These are phyloP conservation scores for Candida coleopterorum DNA, from an alignment of 805 yeast species.

Conservation along the genomic window DNA sequence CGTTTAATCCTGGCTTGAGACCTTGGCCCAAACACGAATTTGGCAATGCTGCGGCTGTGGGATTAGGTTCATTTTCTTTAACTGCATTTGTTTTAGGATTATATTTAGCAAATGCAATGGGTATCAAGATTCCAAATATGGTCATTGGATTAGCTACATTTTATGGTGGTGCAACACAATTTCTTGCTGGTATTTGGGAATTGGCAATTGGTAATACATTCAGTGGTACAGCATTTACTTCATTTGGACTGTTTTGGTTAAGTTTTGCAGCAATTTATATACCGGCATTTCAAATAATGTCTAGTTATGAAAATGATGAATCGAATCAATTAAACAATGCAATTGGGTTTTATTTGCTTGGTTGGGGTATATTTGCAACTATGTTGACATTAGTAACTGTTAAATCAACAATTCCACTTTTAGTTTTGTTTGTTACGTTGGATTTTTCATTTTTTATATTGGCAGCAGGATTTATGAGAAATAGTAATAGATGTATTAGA, in stretches of 20 bases:
- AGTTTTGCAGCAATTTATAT: slow-evolving; percentile 56
- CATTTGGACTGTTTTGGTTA: slow-evolving; percentile 70
- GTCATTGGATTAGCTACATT: slow-evolving; percentile 54
- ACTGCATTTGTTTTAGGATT: slow-evolving; percentile 59
- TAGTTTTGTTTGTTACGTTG: slow-evolving; percentile 50
- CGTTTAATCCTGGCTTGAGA: slow-evolving; percentile 6
- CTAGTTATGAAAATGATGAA: slow-evolving; percentile 42
- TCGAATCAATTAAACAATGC: slow-evolving; percentile 43
- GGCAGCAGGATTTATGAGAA: slow-evolving; percentile 47
- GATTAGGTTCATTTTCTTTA: slow-evolving; percentile 54
- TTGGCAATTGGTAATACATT: slow-evolving; percentile 52
- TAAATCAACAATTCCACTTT: slow-evolving; percentile 63
- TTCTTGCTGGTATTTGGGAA: slow-evolving; percentile 66
- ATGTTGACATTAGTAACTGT: slow-evolving; percentile 50
- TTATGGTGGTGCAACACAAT: slow-evolving; percentile 59
- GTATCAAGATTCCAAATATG: slow-evolving; percentile 45
- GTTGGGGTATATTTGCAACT: slow-evolving; percentile 60
- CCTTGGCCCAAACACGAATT: slow-evolving; percentile 19
- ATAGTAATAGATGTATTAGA: slow-evolving; percentile 33
- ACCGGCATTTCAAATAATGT: slow-evolving; percentile 54
- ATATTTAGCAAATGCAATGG: slow-evolving; percentile 52
- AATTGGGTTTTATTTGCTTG: slow-evolving; percentile 54
- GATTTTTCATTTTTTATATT: slow-evolving; percentile 53
- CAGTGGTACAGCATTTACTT: slow-evolving; percentile 58
- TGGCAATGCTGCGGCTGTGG: slow-evolving; percentile 65